Conservation (phyloP, 1,284 basidiomycete species). For the Ceratobasidium sp. region DNA sequence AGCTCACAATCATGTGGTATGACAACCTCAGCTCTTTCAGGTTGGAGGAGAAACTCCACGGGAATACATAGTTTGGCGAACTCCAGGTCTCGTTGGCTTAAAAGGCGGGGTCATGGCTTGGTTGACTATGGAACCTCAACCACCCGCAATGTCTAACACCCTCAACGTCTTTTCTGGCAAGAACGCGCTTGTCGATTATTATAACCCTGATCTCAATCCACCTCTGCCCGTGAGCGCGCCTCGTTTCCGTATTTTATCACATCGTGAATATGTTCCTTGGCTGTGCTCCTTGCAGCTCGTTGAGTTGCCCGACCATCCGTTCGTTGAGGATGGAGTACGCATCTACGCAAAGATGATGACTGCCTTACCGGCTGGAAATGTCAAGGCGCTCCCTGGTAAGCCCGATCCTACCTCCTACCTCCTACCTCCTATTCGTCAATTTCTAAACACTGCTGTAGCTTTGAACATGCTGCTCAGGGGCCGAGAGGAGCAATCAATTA, state of each 20-base stretch:
- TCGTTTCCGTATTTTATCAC: no score
- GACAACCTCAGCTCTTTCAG: no score
- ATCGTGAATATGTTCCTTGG: no score
- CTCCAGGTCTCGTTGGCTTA: background rate
- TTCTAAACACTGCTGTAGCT: background rate
- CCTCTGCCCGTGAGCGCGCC: constrained; percentile 38
- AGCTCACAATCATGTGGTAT: no score
- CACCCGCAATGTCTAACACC: constrained; percentile 12
- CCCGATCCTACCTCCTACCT: no score
- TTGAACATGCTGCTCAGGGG: constrained; percentile 40
- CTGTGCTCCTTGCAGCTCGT: no score
- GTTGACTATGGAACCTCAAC: no score
- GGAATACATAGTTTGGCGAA: no score
- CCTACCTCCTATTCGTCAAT: background rate
- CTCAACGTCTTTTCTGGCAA: constrained; percentile 41
- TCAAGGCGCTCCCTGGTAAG: constrained; percentile 31
- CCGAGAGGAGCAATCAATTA: constrained; percentile 6
- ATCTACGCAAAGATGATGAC: constrained; percentile 45
- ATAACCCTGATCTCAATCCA: constrained; percentile 40
- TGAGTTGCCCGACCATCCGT: constrained; percentile 38
- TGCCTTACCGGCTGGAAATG: constrained; percentile 30
- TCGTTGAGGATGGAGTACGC: constrained; percentile 15
- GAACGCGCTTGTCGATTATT: constrained; percentile 37
- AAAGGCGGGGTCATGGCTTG: background rate
- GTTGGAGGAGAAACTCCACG: no score